Percentiles rank a stretch among this genome's conserved stretches.
Evolutionary conservation across 129 eudicot genomes (phyloP).

Genomic region (Chrysanthemum seticuspe): DNA sequence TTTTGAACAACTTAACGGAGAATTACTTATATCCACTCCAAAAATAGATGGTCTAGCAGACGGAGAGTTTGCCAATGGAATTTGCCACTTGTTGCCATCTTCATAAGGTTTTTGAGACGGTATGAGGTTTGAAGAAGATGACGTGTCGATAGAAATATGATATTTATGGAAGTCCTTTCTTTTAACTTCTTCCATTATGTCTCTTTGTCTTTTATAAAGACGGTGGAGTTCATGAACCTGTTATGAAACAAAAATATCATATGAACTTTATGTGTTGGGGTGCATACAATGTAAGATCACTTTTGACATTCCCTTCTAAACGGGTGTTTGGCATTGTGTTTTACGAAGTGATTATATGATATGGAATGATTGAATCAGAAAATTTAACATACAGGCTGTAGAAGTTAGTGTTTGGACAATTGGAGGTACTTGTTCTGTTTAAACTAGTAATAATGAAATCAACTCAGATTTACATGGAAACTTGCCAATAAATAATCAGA

Average conservation of each 20-base stretch:
- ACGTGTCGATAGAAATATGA: slow-evolving; percentile 49
- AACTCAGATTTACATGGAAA: neutral
- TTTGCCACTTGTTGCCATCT: slow-evolving; percentile 53
- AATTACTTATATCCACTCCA: slow-evolving; percentile 43
- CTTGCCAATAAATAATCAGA: neutral
- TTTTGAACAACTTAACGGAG: slow-evolving; percentile 57
- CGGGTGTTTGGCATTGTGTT: slow-evolving; percentile 1
- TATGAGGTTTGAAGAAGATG: slow-evolving; percentile 65
- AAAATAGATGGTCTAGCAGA: slow-evolving; percentile 42
- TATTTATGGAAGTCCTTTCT: slow-evolving; percentile 44
- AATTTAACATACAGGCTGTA: neutral
- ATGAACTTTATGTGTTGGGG: neutral
- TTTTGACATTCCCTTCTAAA: neutral
- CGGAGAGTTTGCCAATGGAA: slow-evolving; percentile 31
- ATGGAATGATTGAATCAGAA: neutral
- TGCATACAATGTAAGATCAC: too few relatives aligned
- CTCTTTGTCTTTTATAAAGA: slow-evolving; percentile 70
- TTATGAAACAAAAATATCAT: slow-evolving; percentile 12
- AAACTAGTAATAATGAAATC: neutral
- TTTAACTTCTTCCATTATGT: slow-evolving; percentile 76
- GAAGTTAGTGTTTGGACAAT: neutral
- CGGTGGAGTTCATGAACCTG: slow-evolving; percentile 88
- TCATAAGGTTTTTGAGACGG: slow-evolving; percentile 51
- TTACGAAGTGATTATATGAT: neutral
- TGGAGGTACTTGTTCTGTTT: neutral